Evolutionary conservation across 2,329 filamentous ascomycete species (phyloP), one percentile per base, ranked within the genome.

Genomic region (Colletotrichum noveboracense): DNA sequence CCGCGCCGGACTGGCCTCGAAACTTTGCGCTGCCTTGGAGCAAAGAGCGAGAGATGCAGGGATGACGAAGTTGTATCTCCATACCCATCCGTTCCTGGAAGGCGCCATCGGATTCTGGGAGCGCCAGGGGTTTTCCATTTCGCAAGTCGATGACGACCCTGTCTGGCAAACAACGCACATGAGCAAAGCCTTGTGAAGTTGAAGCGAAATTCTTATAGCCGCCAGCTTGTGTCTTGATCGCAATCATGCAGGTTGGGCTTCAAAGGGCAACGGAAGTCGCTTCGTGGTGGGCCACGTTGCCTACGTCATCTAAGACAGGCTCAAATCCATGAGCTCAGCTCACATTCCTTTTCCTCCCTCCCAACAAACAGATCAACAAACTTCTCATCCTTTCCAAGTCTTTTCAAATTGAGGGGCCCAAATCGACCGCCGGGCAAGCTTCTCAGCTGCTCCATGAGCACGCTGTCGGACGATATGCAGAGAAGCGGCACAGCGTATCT

Each of bases 161-260:
- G 55, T 80, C 1, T 82, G 80, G 81, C 77, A 72, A n/a, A 82
- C 81, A 2, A 82, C 78, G 18, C 81, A 82, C 32, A 82, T 82
- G 81, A 75, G 52, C 21, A 64, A 64, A 14, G 5, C 7, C 61
- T 21, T 58, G 26, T 24, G 21, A 58, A 7, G 16, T 10, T 56
- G 21, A 28, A 14, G 7, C 55, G 7, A 8, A 9, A 8, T 1
- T 24, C 1, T 26, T n/a, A 52, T 3, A 7, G 43, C 12, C 55
- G 43, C 12, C 55, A 52, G n/a, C 43, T 52, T 52, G 18, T 13
- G 43, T 21, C n/a, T n/a, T 52, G 13, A 4, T 52, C 43, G 43
- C n/a, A 52, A 4, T 7, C n/a, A 21, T 21, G n/a, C 43, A 52
- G 6, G 6, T 7, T 21, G 13, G 7, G 7, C 24, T 28, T 30